phyloP scores from a whole-genome alignment of 2,329 filamentous ascomycete species.

The Drechslerella coelobrocha region DNA sequence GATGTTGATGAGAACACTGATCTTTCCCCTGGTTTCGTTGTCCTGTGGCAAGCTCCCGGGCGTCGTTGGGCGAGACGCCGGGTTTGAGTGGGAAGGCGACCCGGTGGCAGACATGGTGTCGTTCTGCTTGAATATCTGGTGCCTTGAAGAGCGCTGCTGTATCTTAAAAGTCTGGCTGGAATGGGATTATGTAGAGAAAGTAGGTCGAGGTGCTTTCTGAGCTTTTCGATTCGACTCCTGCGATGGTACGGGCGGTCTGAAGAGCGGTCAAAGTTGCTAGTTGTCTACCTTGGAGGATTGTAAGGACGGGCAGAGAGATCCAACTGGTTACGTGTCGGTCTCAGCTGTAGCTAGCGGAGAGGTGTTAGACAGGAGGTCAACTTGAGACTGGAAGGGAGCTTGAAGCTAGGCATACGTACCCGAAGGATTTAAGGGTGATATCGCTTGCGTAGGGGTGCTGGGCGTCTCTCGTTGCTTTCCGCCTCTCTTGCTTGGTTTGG shows the following conservation, averaged over 20 bases:
- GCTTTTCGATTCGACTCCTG: background rate
- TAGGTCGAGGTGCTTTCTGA: background rate
- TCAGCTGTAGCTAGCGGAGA: too few relatives aligned
- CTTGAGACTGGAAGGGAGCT: too few relatives aligned
- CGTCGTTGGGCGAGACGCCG: slow-evolving; percentile 37
- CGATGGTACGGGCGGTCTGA: background rate
- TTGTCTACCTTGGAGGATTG: slow-evolving; percentile 9
- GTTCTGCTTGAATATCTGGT: background rate
- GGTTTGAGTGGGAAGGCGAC: slow-evolving; percentile 41
- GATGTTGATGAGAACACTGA: slow-evolving; percentile 23
- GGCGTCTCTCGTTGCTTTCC: slow-evolving; percentile 6
- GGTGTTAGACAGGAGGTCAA: too few relatives aligned
- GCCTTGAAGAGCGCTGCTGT: background rate
- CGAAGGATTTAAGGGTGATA: slow-evolving; percentile 12
- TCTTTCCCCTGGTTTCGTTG: slow-evolving; percentile 37
- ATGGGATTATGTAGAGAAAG: background rate
- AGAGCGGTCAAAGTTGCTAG: too few relatives aligned
- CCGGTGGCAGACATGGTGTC: slow-evolving; percentile 38
- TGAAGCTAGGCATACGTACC: slow-evolving; percentile 14
- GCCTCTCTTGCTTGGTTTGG: slow-evolving; percentile 8
- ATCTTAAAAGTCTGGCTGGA: background rate
- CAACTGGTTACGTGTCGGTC: too few relatives aligned
- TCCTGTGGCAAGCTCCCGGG: slow-evolving; percentile 47
- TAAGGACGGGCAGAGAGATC: background rate
- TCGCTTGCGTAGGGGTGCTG: slow-evolving; percentile 14